Evolutionary conservation across 129 eudicot genomes (phyloP), one percentile per base, ranked within the genome.

Genomic region (Pseudognaphalium luteoalbum): DNA sequence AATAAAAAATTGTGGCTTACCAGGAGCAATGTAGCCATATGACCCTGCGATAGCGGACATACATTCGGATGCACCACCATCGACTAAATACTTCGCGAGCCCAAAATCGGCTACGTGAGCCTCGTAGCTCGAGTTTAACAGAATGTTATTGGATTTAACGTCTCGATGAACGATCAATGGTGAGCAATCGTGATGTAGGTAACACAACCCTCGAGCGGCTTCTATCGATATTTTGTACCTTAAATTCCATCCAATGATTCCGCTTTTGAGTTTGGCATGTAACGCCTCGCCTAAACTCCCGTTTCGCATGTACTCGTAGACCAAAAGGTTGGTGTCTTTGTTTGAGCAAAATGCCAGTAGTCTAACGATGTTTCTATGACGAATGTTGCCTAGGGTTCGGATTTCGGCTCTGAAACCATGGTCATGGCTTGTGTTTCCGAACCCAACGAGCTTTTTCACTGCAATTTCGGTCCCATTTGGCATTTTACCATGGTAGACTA

Each of bases 101-200:
- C 99, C 99, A 37, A 94, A 94, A 79, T 94, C 99, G 0, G 99
- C 99, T 32, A 94, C 97, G 17, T 94, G 97, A 51, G 99, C 99
- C 79, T 94, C 99, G 52, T 81, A 91, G 76, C 77, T 85, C 1
- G 96, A 83, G 80, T 87, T 76, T 32, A 94, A 54, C 74, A 94
- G 68, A 20, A 94, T 94, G 29, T 94, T 94, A 79, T 91, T 91
- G 4, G 97, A 88, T 77, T 94, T 94, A 19, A 94, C 99, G 15
- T 94, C 99, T 29, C 99, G 78, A 63, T 94, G 99, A 21, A 94
- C 88, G 11, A 94, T 94, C 81, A 91, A 29, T 0, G 99, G 99
- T 42, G 91, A 88, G 68, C 99, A 94, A 76, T 94, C 99, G 67
- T 94, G 99, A 82, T 94, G 99, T 10, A 94, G 89, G 79, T 94